These are phyloP conservation scores for Gynandropsis gynandra DNA, from an alignment of 345 rosid species.

Conservation along the genomic window DNA sequence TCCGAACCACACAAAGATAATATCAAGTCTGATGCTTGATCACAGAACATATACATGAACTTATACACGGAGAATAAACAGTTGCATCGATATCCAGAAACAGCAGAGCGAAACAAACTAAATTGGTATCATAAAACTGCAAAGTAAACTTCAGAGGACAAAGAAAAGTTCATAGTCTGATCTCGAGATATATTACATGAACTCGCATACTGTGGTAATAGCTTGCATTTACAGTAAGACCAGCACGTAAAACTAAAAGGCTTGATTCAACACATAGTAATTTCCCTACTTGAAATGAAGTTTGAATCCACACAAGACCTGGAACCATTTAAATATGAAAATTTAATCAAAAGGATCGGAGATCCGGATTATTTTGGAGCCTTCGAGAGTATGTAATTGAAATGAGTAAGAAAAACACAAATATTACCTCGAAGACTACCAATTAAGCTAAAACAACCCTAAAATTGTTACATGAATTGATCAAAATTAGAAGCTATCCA, in stretches of 20 bases:
- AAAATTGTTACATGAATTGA: conserved; percentile 16
- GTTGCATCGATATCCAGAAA: neutral
- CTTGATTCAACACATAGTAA: too few species aligned
- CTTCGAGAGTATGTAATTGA: neutral
- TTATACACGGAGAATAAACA: conserved; percentile 1
- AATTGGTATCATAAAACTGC: too few species aligned
- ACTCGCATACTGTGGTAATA: too few species aligned
- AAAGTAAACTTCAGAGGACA: neutral
- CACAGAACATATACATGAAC: too few species aligned
- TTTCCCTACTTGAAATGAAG: neutral
- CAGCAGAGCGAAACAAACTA: too few species aligned
- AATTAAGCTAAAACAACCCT: neutral
- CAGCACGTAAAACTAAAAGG: too few species aligned
- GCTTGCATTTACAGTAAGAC: too few species aligned
- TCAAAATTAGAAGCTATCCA: conserved; percentile 5
- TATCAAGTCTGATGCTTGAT: too few species aligned
- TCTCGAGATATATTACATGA: neutral
- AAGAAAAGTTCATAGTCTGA: neutral
- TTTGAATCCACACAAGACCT: conserved; percentile 6
- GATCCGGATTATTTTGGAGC: too few species aligned
- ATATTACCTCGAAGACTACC: too few species aligned
- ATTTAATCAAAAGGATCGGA: neutral
- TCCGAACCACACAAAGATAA: too few species aligned
- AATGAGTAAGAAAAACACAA: conserved; percentile 12
- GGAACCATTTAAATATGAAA: conserved; percentile 4